Evolutionary conservation across 768 basidiomycete species (phyloP), one percentile per base, ranked within the genome.

Genomic region (Rhodotorula paludigena): DNA sequence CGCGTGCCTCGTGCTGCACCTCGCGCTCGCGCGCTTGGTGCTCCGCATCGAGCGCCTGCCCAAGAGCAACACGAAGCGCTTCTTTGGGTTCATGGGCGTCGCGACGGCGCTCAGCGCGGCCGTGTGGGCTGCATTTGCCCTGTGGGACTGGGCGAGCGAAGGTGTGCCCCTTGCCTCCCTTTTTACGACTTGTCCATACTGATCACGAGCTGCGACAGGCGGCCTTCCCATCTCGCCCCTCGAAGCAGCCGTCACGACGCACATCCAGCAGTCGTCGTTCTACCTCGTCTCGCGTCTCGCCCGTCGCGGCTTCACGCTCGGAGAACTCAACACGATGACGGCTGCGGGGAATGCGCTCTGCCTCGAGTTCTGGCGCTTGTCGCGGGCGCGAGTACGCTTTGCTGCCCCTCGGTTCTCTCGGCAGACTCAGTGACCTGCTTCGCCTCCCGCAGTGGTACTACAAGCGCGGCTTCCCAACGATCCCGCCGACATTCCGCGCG

Each of bases 221-320:
- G 36, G 32, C 7, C 64, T 68, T 21, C 61, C 72, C 8, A 71
- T 69, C 56, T 75, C 67, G 5, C 74, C 75, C 2, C 63, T 65
- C 59, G 75, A 76, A 45, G 60, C 71, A 16, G 67, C 47, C 16
- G 42, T 67, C 15, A 60, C 73, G 8, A 71, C 90, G 3, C 76
- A 89, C 49, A 91, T 93, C 79, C 96, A 88, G 77, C 96, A 97
- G 77, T 88, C 92, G 76, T 85, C 90, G 57, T 81, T 98, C 53
- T 99, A 98, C 78, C 82, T 89, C 54, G 89, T 89, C 48, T 83
- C 96, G 48, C 85, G 96, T 32, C 82, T 99, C 51, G 93, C 92
- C 8, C 89, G 96, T 74, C 85, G 89, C n/a, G 90, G 89, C 18
- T 93, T 98, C 79, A 98, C 93, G 0, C 83, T 99, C 2, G 96